These are phyloP conservation scores for Phaseolus lunatus DNA, from an alignment of 306 rosid species.

Conservation along the genomic window DNA sequence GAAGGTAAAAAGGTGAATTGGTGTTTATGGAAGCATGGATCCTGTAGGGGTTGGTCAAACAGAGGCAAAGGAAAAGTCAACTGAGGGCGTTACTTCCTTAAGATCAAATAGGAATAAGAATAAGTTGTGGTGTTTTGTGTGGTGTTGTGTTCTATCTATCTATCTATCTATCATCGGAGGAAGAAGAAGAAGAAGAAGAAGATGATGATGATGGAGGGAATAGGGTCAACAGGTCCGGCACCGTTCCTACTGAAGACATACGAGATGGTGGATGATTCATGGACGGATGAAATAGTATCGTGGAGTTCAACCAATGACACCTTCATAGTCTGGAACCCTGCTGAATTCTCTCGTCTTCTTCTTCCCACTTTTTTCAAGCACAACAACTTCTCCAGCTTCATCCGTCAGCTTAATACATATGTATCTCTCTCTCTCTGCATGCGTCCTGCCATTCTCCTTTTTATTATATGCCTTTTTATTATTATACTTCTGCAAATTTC, in stretches of 20 bases:
- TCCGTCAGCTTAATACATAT: conserved; percentile 86
- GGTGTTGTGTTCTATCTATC: background rate
- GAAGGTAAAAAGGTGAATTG: too few relatives aligned
- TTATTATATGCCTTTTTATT: background rate
- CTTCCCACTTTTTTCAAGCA: conserved; percentile 84
- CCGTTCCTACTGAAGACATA: conserved; percentile 78
- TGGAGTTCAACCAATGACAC: conserved; percentile 70
- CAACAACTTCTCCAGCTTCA: conserved; percentile 88
- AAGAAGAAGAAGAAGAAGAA: background rate
- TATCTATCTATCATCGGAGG: background rate
- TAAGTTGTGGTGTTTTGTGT: background rate
- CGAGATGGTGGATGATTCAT: conserved; percentile 80
- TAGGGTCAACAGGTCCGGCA: conserved; percentile 48
- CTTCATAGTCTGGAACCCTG: conserved; percentile 82
- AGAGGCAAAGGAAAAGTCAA: background rate
- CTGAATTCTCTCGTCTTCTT: conserved; percentile 70
- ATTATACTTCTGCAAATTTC: background rate
- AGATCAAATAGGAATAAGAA: background rate
- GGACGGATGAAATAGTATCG: conserved; percentile 71
- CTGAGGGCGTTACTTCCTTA: background rate
- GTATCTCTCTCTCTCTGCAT: conserved; percentile 21
- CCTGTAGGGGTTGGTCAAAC: too few relatives aligned
- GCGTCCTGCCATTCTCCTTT: background rate
- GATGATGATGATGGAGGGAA: background rate
- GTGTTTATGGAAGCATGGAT: too few relatives aligned